These are phyloP conservation scores for Strobilomyces dryophilus DNA, from an alignment of 768 basidiomycete genomes.

Conservation along the genomic window DNA sequence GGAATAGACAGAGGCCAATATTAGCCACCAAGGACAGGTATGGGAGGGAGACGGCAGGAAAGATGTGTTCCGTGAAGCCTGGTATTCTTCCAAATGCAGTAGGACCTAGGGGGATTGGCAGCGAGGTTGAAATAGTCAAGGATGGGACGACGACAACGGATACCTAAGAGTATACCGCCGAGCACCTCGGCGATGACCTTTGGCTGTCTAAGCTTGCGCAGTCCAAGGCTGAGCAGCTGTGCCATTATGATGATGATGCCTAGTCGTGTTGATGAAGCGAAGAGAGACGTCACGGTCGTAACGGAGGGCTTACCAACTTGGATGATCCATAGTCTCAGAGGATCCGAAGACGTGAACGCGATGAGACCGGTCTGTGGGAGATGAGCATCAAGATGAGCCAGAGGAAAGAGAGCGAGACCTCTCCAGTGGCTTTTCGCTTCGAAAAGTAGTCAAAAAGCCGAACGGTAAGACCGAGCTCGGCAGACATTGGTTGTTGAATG, in stretches of 20 bases:
- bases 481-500: background rate
- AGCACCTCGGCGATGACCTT: constrained; percentile 82
- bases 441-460: constrained; percentile 11
- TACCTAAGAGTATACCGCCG: constrained; percentile 85
- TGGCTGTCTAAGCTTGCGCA: constrained; percentile 80
- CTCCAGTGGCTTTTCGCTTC: constrained; percentile 19
- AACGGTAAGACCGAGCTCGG: constrained; percentile 8
- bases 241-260: constrained; percentile 82
- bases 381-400: constrained; percentile 1
- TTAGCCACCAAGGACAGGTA: constrained; percentile 86
- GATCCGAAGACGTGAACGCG: constrained; percentile 59
- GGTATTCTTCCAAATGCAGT: constrained; percentile 79
- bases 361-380: constrained; percentile 65
- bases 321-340: constrained; percentile 72
- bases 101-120: constrained; percentile 24
- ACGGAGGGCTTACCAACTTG: constrained; percentile 43
- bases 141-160: constrained; percentile 40
- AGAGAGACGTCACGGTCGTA: background rate
- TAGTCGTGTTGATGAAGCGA: constrained; percentile 23
- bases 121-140: background rate
- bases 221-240: constrained; percentile 64
- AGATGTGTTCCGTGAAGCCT: constrained; percentile 82
- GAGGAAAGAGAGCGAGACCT: constrained; percentile 9
- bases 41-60: constrained; percentile 65
- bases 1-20: constrained; percentile 82